Percentiles rank a stretch among this genome's conserved stretches.
These are phyloP conservation scores for Passalora sequoiae DNA, from an alignment of 2,329 filamentous ascomycete species.

Conservation along the genomic window DNA sequence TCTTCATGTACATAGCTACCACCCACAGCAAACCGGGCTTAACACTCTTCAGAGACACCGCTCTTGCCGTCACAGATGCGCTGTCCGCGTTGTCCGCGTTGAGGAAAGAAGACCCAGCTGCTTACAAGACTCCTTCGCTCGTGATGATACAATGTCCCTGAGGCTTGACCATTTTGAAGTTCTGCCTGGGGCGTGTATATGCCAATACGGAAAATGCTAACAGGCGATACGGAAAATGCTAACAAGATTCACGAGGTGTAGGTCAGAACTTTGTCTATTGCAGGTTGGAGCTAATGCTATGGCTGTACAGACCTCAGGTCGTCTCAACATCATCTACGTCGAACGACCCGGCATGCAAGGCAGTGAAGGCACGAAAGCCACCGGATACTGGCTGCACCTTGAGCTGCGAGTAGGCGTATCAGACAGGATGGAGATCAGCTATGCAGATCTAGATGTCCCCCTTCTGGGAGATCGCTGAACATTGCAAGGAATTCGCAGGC, in stretches of 20 bases:
- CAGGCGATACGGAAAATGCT: neutral
- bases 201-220: slow-evolving; percentile 1
- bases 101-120: neutral
- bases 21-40: slow-evolving; percentile 14
- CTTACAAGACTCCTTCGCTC: slow-evolving; percentile 14
- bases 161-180: slow-evolving; percentile 5
- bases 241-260: too few relatives aligned
- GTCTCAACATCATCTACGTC: slow-evolving; percentile 11
- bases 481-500: slow-evolving; percentile 18
- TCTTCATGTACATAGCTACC: slow-evolving; percentile 20
- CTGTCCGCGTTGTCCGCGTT: slow-evolving; percentile 5
- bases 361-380: slow-evolving; percentile 10
- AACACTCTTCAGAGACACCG: slow-evolving; percentile 19
- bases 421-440: slow-evolving; percentile 16
- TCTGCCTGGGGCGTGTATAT: neutral
- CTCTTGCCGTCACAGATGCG: slow-evolving; percentile 9
- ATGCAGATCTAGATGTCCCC: slow-evolving; percentile 23
- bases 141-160: slow-evolving; percentile 15
- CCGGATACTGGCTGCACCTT: slow-evolving; percentile 13
- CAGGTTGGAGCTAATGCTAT: neutral
- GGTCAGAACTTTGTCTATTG: too few relatives aligned
- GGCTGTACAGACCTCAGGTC: neutral
- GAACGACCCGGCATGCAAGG: slow-evolving; percentile 17
- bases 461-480: slow-evolving; percentile 21
- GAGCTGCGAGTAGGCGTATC: slow-evolving; percentile 3